These are phyloP conservation scores for Eimeria sp. DNA, from an alignment of 169 alveolate genomes.

Conservation along the genomic window DNA sequence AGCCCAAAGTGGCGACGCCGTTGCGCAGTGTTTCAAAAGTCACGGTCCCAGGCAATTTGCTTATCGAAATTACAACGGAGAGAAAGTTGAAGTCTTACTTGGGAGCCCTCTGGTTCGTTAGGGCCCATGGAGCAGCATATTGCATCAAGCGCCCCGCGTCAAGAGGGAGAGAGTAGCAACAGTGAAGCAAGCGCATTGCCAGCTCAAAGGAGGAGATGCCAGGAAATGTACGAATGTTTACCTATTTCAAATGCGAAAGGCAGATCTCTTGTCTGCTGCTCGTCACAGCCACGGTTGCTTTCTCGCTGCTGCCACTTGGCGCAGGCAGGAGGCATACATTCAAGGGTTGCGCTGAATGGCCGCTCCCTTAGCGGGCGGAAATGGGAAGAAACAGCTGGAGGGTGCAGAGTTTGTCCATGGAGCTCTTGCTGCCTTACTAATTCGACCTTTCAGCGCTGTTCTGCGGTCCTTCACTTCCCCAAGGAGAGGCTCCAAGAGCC, in stretches of 20 bases:
- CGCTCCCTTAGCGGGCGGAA: neutral
- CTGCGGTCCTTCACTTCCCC: neutral
- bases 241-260: neutral
- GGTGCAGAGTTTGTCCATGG: neutral
- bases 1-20: neutral
- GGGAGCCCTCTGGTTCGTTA: neutral
- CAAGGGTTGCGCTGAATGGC: neutral
- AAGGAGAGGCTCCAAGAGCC: neutral
- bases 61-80: neutral
- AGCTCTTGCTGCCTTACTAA: neutral
- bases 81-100: neutral
- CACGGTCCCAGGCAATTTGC: neutral
- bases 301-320: neutral
- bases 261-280: neutral
- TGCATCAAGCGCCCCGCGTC: neutral
- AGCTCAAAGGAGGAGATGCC: neutral
- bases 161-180: neutral
- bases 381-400: neutral
- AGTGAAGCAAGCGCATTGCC: neutral
- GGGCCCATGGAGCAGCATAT: constrained; percentile 2
- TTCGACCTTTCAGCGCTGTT: neutral
- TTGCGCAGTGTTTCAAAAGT: neutral
- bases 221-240: neutral
- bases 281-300: neutral
- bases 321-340: neutral